Base-by-base conservation (phyloP, 2,329 filamentous ascomycete genomes). In the Penicillium hesseltinei region DNA sequence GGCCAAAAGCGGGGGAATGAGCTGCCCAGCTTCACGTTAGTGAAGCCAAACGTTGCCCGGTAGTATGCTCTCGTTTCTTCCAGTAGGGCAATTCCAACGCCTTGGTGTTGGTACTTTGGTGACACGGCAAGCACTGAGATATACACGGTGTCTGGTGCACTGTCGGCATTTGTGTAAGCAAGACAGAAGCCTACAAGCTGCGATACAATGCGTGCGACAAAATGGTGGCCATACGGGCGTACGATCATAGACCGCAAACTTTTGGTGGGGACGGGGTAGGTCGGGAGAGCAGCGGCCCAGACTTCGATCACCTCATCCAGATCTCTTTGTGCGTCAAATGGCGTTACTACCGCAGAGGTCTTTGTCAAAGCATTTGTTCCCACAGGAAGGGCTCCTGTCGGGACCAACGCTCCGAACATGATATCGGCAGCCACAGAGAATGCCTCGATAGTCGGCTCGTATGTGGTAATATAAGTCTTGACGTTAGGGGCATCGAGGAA, bases 1-100 rank as follows among this genome's bases (percentile, higher is more conserved):
- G 77, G 77, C 75, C 77, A 80, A 58, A 80, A 76, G n/a, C 78
- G 69, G 33, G 78, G 78, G 42, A 77, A 77, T 3, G 65, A 61
- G 48, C 67, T 70, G 29, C 67, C 68, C 27, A 72, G 58, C 6
- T 69, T 62, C n/a, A 69, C 48, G 2, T 52, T 61, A 42, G 62
- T 62, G 8, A 72, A 51, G 7, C 64, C 63, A 45, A 66, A 65
- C 4, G 69, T 59, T 13, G 61, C 64, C 17, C 63, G 57, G 46
- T 73, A 65, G 51, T 63, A 70, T 15, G 69, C 61, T 2, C 68
- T 65, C 0, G 65, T 65, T 53, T 70, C 70, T 25, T 57, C 63
- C 2, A 78, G 43, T 2, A 79, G 59, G 5, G 69, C 60, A 2
- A 72, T 75, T 17, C 76, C 77, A n/a, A 78, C 62, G 2, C 77